A percentile compares a stretch with the other conserved stretches of the same genome.
phyloP scores from a whole-genome alignment of 352 stramenopile genomes.

The Phytopythium montanum region DNA sequence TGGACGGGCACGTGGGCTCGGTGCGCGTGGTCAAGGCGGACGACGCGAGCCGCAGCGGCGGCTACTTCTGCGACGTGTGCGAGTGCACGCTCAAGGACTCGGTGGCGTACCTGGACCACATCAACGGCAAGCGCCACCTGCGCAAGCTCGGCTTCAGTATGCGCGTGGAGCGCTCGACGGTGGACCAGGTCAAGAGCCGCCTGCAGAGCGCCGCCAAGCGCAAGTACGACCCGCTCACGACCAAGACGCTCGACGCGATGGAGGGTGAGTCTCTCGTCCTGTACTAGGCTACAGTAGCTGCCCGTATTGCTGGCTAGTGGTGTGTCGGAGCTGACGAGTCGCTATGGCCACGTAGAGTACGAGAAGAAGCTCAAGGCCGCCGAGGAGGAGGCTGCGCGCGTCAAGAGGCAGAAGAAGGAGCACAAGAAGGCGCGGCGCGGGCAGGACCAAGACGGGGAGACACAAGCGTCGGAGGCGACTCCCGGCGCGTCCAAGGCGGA shows the following conservation, averaged over 20 bases:
- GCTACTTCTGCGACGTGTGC: conserved; percentile 93
- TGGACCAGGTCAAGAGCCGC: conserved; percentile 85
- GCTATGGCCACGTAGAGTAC: conserved; percentile 42
- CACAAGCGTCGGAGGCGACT: not conserved
- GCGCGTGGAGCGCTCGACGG: conserved; percentile 86
- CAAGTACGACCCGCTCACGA: conserved; percentile 80
- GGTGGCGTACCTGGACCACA: conserved; percentile 92
- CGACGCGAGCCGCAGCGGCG: conserved; percentile 70
- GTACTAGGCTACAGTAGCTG: too few relatives aligned
- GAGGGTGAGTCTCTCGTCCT: conserved; percentile 30
- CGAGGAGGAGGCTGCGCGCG: conserved; percentile 59
- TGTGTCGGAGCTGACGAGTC: too few relatives aligned
- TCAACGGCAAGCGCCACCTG: conserved; percentile 94
- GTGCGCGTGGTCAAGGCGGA: conserved; percentile 86
- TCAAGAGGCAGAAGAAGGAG: conserved; percentile 76
- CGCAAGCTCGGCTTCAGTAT: conserved; percentile 90
- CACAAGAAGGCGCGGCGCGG: conserved; percentile 70
- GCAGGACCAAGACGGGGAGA: conserved; percentile 2
- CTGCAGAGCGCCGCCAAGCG: conserved; percentile 78
- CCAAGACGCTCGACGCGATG: conserved; percentile 78
- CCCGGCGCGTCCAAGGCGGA: conserved; percentile 8
- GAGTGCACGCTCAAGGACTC: conserved; percentile 92
- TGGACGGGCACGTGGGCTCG: conserved; percentile 84
- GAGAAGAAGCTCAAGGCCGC: conserved; percentile 79
- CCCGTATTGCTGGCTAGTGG: too few relatives aligned